Conservation (phyloP, 1,139 yeast species). For the Candida gigantensis region DNA sequence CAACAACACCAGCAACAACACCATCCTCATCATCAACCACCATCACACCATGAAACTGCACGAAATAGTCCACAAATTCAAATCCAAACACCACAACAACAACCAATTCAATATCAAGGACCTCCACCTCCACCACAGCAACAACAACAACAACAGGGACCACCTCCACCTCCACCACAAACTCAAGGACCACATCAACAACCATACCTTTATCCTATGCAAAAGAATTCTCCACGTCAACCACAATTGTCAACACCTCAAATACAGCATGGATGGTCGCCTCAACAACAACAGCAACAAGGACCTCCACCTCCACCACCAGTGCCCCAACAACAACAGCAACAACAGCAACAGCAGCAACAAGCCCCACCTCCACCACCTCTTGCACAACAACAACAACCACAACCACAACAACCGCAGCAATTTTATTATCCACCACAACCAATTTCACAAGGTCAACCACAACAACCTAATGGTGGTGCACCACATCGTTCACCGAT, state of each 20-base stretch:
- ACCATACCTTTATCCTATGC: constrained; percentile 20
- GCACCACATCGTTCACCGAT: constrained; percentile 21
- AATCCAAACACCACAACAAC: constrained; percentile 14
- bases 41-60: constrained; percentile 9
- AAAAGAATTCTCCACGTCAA: constrained; percentile 24
- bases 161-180: too few species aligned
- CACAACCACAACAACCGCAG: constrained; percentile 7
- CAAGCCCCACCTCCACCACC: constrained; percentile 16
- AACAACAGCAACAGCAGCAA: constrained; percentile 18
- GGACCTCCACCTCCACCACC: constrained; percentile 12
- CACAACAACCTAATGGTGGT: constrained; percentile 18
- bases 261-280: constrained; percentile 25
- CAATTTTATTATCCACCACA: constrained; percentile 20
- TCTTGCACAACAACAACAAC: constrained; percentile 6
- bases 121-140: constrained; percentile 10
- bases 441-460: constrained; percentile 17
- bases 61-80: constrained; percentile 11
- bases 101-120: constrained; percentile 8
- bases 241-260: constrained; percentile 27
- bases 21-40: not conserved
- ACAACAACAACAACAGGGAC: too few species aligned
- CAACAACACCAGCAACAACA: constrained; percentile 11
- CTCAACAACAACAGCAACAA: constrained; percentile 19
- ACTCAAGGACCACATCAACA: constrained; percentile 13
- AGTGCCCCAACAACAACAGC: constrained; percentile 6